Evolutionary conservation across 305 asterid genomes (phyloP), one percentile per base, ranked within the genome.

Genomic region (Rubia peregrina): DNA sequence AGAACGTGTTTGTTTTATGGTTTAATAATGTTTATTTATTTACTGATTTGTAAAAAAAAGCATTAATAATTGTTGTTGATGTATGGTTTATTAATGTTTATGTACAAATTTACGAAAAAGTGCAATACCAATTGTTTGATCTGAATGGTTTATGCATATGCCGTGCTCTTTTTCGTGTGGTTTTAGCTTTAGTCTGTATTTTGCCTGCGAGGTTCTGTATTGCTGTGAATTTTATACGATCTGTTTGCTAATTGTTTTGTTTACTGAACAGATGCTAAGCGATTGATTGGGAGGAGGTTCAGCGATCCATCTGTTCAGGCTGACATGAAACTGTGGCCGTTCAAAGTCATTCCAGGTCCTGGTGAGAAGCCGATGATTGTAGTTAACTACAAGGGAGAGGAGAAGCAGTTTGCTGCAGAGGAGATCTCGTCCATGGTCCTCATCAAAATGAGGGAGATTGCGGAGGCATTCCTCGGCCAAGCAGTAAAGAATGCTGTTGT

Each of bases 361-460:
- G 83, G 61, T 0, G 83, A 79, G 14, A 79, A 79, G 64, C 83
- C 83, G 1, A 79, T 75, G 83, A 79, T 79, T 21, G 73, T 75
- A 41, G 83, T 79, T 1, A 59, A 48, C 2, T 43, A 79, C 73
- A 79, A 79, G 62, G 83, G 78, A 1, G 83, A 79, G 57, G 83
- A 79, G 14, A 79, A 79, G n/a, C 78, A 79, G 60, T 79, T 79
- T 62, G 22, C 83, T 2, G 80, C 80, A 0, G 83, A 79, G 62
- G 83, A 79, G 7, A 73, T 79, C 13, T 79, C 83, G 3, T 79
- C 83, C 10, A 79, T 79, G 83, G 83, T 79, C 1, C 80, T 79
- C 2, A 43, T 7, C 16, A 79, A 79, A 57, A 79, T 79, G 83
- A 79, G 73, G 71, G 83, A 79, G 73, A 79, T 79, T 5, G 83